Percentiles rank a stretch among this genome's conserved stretches.
Evolutionary conservation across 176 grass and related monocot species (phyloP).

Genomic region (Themeda triandra): DNA sequence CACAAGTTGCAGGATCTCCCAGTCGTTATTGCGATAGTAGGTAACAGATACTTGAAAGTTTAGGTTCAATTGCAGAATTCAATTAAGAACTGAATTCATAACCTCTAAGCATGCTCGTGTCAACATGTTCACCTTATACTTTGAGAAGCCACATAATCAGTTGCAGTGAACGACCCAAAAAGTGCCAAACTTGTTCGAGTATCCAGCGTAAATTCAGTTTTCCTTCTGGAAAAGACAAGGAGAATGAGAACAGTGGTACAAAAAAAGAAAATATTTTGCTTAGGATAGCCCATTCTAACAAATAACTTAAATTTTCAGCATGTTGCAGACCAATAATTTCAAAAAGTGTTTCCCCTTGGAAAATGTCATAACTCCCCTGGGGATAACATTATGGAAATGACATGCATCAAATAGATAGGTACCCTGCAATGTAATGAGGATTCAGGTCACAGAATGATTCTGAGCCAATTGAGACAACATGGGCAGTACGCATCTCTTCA

Average conservation of each 20-base stretch:
- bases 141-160: constrained; percentile 92
- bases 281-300: neutral
- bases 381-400: constrained; percentile 24
- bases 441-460: constrained; percentile 74
- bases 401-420: constrained; percentile 15
- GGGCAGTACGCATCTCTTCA: constrained; percentile 91
- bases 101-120: constrained; percentile 23
- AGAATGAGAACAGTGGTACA: constrained; percentile 14
- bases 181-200: constrained; percentile 86
- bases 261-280: neutral
- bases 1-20: neutral
- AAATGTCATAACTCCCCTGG: neutral
- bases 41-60: constrained; percentile 7
- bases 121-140: constrained; percentile 76
- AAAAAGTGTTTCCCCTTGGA: constrained; percentile 16
- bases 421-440: constrained; percentile 76
- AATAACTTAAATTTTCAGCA: neutral
- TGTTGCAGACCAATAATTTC: neutral
- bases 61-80: neutral
- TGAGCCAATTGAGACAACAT: constrained; percentile 92
- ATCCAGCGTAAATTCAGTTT: constrained; percentile 70
- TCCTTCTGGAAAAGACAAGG: constrained; percentile 40
- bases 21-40: neutral
- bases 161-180: constrained; percentile 75
- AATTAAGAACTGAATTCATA: constrained; percentile 1